A percentile compares a stretch with the other conserved stretches of the same genome.
Evolutionary conservation across 805 yeast genomes (phyloP).

Genomic region (Wickerhamiella lipophila): DNA sequence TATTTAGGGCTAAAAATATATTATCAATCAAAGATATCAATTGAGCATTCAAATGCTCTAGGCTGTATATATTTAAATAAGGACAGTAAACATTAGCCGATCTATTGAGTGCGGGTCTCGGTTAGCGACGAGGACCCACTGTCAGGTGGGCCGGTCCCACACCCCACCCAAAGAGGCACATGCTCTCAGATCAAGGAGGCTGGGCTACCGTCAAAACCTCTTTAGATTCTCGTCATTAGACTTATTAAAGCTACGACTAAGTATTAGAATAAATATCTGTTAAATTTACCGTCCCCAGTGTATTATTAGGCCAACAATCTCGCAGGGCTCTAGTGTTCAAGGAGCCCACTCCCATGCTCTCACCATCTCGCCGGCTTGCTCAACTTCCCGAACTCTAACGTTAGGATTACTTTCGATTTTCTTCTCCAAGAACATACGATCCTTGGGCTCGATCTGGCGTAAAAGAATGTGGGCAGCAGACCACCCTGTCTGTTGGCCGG

Average conservation of each 20-base stretch:
- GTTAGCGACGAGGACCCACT: no score
- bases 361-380: conserved; percentile 76
- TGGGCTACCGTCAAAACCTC: no score
- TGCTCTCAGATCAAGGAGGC: no score
- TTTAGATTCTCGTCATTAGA: background rate
- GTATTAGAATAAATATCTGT: conserved; percentile 10
- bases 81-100: no score
- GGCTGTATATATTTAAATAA: no score
- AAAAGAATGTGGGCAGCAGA: conserved; percentile 16
- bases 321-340: no score
- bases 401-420: conserved; percentile 54
- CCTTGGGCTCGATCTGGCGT: conserved; percentile 12
- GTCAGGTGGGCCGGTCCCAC: no score
- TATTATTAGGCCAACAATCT: background rate
- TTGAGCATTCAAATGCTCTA: no score
- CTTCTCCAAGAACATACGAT: conserved; percentile 49
- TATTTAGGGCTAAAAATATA: background rate
- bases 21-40: no score
- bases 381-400: conserved; percentile 49
- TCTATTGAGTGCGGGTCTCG: no score
- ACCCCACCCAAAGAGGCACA: no score
- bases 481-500: conserved; percentile 15
- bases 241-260: background rate
- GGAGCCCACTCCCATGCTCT: conserved; percentile 76
- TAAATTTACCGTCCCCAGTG: background rate